Conservation (phyloP, 306 rosid genomes). For the Pyrus pyrifolia region DNA sequence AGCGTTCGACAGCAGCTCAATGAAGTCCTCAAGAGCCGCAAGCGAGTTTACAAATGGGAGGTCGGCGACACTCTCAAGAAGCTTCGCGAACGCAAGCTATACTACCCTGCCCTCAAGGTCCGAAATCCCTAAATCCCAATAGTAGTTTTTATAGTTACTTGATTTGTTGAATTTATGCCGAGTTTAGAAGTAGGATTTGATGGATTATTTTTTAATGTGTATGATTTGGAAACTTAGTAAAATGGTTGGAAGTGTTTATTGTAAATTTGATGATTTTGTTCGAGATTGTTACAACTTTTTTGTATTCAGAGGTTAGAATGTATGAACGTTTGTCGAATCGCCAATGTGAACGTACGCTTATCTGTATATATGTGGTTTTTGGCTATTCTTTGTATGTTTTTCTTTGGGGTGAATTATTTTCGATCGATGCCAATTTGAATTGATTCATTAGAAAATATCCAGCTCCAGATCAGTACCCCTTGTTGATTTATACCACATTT, state of each 20-base stretch:
- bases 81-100: conserved; percentile 72
- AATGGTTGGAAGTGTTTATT: background rate
- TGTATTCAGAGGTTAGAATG: background rate
- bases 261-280: background rate
- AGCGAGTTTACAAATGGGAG: conserved; percentile 94
- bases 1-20: conserved; percentile 61
- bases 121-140: background rate
- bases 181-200: background rate
- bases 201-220: background rate
- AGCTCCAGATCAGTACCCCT: background rate
- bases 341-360: background rate
- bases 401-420: background rate
- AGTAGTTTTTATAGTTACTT: background rate
- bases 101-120: conserved; percentile 85
- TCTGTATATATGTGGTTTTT: background rate
- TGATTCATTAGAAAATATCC: background rate
- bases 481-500: background rate
- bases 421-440: background rate
- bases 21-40: conserved; percentile 52
- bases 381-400: background rate
- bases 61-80: conserved; percentile 73
- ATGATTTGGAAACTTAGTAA: background rate
- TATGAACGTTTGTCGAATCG: background rate
- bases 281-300: background rate
- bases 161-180: background rate